A percentile compares a stretch with the other conserved stretches of the same genome.
Conservation (phyloP, 805 yeast species). For the Yamadazyma akitaensis region DNA sequence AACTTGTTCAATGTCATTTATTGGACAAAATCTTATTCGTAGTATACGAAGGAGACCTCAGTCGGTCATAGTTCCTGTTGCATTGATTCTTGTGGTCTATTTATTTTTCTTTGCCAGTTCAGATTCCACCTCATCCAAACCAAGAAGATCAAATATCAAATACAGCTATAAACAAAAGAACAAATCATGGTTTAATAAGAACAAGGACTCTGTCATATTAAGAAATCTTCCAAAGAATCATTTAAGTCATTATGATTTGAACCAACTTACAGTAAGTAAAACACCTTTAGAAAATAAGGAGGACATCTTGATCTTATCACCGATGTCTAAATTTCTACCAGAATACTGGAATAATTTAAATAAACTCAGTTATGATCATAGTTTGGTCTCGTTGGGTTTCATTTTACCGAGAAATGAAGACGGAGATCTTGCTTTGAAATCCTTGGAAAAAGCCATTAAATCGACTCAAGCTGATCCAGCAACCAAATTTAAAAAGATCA, state of each 20-base stretch:
- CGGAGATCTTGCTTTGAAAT: slow-evolving; percentile 75
- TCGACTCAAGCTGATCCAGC: slow-evolving; percentile 58
- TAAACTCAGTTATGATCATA: slow-evolving; percentile 76
- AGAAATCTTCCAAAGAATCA: slow-evolving; percentile 67
- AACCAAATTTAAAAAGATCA: slow-evolving; percentile 74
- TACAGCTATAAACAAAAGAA: slow-evolving; percentile 46
- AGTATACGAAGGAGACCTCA: slow-evolving; percentile 62
- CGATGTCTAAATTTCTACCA: slow-evolving; percentile 81
- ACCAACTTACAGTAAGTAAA: slow-evolving; percentile 67
- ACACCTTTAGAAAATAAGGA: slow-evolving; percentile 75
- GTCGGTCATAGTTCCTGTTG: slow-evolving; percentile 44
- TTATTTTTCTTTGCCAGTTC: slow-evolving; percentile 34
- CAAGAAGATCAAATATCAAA: slow-evolving; percentile 24
- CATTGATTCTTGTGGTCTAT: slow-evolving; percentile 41
- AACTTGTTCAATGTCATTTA: background rate
- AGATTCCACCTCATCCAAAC: slow-evolving; percentile 1
- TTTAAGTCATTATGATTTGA: slow-evolving; percentile 80
- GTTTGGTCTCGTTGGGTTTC: slow-evolving; percentile 82
- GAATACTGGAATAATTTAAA: slow-evolving; percentile 86
- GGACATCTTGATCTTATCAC: slow-evolving; percentile 81
- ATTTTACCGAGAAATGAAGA: slow-evolving; percentile 79
- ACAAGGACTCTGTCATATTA: slow-evolving; percentile 47
- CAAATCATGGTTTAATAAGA: slow-evolving; percentile 45
- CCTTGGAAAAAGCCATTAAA: slow-evolving; percentile 74
- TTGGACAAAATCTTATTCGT: slow-evolving; percentile 22